Evolutionary conservation across 2,329 filamentous ascomycete genomes (phyloP), one percentile per base, ranked within the genome.

Genomic region (Aspergillus novoparasiticus): DNA sequence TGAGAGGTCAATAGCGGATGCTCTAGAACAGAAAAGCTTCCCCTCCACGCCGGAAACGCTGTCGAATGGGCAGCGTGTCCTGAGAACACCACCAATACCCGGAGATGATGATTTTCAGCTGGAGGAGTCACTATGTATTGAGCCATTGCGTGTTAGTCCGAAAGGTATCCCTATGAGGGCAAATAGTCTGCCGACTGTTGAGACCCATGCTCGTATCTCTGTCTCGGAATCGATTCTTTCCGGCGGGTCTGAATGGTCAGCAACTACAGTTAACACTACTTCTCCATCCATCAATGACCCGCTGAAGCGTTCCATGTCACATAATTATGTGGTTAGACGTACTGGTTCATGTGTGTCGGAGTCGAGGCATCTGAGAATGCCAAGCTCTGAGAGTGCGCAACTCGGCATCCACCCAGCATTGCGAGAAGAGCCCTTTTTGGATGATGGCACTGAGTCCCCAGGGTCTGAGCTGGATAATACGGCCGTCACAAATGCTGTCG

Each of bases 1-100:
- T 21, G 72, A 75, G 59, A 66, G 41, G 23, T 62, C 67, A 19
- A 69, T 72, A 57, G 54, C 58, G 19, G 62, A 68, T 14, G 67
- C 71, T 12, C 65, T 73, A 39, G 65, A 71, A 32, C 64, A 68
- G 28, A 69, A 73, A 26, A 36, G 61, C 50, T 57, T 59, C 46
- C 32, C 45, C 12, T 46, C 57, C 10, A n/a, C 60, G 12, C 41
- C 32, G 10, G 58, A 60, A 21, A 21, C 57, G 16, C 26, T 50
- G 23, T 57, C 26, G 19, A 26, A 26, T 45, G 36, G 34, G 39
- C 19, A 54, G 23, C 21, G 48, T 53, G 48, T 34, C 23, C 34
- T 43, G 9, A 23, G 36, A 30, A 43, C 23, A 26, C 48, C 19
- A n/a, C 50, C 21, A 26, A 30, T 41, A 39, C 36, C 36, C 23